Evolutionary conservation across 768 basidiomycete species (phyloP).

Genomic region (Stropharia rugosoannulata): DNA sequence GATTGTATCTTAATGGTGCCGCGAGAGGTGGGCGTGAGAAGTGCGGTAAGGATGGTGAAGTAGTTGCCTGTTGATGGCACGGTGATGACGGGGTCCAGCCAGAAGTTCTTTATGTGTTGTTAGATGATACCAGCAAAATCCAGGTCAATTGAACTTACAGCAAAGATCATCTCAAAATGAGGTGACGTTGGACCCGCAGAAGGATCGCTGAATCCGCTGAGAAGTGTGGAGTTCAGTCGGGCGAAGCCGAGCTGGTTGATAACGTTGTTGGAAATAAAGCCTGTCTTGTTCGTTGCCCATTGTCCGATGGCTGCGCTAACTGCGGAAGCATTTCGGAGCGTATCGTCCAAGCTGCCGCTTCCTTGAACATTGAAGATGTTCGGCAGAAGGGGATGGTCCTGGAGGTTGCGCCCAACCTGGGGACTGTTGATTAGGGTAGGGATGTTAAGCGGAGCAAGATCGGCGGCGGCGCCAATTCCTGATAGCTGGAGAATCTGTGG

Average conservation of each 20-base stretch:
- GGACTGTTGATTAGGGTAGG: conserved; percentile 18
- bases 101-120: conserved; percentile 14
- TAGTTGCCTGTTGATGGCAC: conserved; percentile 29
- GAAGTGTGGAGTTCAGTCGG: conserved; percentile 32
- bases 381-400: conserved; percentile 18
- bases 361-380: conserved; percentile 11
- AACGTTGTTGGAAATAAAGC: conserved; percentile 34
- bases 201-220: conserved; percentile 17
- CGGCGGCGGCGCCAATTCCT: conserved; percentile 18
- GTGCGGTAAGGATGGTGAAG: conserved; percentile 24
- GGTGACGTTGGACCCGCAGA: conserved; percentile 16
- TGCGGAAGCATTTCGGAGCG: background rate
- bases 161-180: conserved; percentile 28
- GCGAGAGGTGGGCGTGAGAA: conserved; percentile 36
- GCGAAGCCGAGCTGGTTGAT: conserved; percentile 25
- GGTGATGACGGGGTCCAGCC: conserved; percentile 11
- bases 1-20: conserved; percentile 37
- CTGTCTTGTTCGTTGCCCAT: conserved; percentile 22
- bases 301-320: conserved; percentile 25
- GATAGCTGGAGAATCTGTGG: conserved; percentile 21
- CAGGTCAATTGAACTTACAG: conserved; percentile 24
- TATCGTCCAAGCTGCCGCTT: conserved; percentile 8
- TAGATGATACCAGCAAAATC: background rate
- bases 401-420: conserved; percentile 21
- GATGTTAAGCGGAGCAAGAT: conserved; percentile 14